Percentiles rank a stretch among this genome's conserved stretches.
Conservation (phyloP, 352 stramenopile genomes). For the Phytopythium helicoides region DNA sequence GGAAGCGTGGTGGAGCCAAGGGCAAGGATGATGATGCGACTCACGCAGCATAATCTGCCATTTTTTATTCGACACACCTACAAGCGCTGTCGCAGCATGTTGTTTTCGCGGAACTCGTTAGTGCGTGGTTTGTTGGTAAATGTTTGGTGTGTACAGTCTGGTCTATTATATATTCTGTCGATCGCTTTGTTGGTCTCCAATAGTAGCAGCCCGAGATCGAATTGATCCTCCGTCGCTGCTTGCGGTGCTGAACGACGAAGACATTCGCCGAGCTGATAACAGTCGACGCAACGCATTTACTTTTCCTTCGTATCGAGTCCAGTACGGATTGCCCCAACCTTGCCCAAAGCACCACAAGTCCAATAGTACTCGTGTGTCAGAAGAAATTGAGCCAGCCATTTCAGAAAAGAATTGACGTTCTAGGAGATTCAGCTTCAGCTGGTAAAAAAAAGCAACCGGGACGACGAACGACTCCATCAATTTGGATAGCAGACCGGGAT, state of each 20-base stretch:
- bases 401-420: too few relatives aligned
- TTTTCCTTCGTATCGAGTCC: constrained; percentile 25
- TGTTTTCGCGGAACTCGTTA: too few relatives aligned
- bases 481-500: too few relatives aligned
- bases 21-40: constrained; percentile 10
- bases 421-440: constrained; percentile 28
- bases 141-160: not conserved
- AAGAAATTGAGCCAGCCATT: too few relatives aligned
- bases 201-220: not conserved
- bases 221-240: not conserved
- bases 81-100: not conserved
- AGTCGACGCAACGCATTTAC: constrained; percentile 23
- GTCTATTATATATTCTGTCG: not conserved
- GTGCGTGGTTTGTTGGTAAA: too few relatives aligned
- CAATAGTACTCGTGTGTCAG: too few relatives aligned
- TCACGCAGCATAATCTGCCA: constrained; percentile 12
- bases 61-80: not conserved
- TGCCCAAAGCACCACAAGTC: constrained; percentile 1
- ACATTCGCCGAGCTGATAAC: constrained; percentile 1
- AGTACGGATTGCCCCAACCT: constrained; percentile 12
- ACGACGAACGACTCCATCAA: constrained; percentile 21
- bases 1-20: constrained; percentile 26
- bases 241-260: constrained; percentile 1
- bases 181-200: too few relatives aligned
- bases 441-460: constrained; percentile 34